A percentile compares a stretch with the other conserved stretches of the same genome.
Conservation (phyloP, 2,329 filamentous ascomycete genomes). For the Venturia aucupariae region DNA sequence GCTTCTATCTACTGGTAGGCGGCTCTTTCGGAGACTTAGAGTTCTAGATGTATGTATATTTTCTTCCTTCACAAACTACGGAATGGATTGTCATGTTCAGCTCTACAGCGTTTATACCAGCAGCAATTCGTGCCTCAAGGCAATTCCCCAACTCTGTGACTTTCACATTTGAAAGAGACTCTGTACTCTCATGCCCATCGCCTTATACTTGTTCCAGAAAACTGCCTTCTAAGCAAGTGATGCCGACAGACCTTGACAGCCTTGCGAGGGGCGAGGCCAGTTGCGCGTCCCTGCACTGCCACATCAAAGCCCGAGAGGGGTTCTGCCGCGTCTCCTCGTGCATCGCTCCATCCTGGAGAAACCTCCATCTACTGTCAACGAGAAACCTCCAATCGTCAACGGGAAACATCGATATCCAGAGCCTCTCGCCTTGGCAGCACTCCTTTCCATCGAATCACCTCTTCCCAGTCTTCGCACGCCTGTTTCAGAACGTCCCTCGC, state of each 20-base stretch:
- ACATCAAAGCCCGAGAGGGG: not conserved
- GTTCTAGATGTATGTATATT: not conserved
- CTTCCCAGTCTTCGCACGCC: not conserved
- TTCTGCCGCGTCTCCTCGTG: not conserved
- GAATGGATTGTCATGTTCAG: not conserved
- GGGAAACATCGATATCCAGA: not conserved
- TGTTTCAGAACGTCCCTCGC: not conserved
- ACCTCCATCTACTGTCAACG: not conserved
- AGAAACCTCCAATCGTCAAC: constrained; percentile 6
- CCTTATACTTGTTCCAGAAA: not conserved
- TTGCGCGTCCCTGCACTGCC: constrained; percentile 8
- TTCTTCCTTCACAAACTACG: not conserved
- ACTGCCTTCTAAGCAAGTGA: not conserved
- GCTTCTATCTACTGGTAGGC: not conserved
- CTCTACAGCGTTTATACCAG: not conserved
- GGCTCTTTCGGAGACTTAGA: not conserved
- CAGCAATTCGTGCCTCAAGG: not conserved
- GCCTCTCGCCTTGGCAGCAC: not conserved
- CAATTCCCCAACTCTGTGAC: not conserved
- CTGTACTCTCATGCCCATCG: not conserved
- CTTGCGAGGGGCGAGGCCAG: not conserved
- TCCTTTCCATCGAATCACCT: not conserved
- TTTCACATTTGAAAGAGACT: not conserved
- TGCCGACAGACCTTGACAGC: not conserved
- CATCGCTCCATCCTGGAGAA: not conserved